phyloP scores from a whole-genome alignment of 1,139 yeast genomes.

The Kodamaea fungicola region DNA sequence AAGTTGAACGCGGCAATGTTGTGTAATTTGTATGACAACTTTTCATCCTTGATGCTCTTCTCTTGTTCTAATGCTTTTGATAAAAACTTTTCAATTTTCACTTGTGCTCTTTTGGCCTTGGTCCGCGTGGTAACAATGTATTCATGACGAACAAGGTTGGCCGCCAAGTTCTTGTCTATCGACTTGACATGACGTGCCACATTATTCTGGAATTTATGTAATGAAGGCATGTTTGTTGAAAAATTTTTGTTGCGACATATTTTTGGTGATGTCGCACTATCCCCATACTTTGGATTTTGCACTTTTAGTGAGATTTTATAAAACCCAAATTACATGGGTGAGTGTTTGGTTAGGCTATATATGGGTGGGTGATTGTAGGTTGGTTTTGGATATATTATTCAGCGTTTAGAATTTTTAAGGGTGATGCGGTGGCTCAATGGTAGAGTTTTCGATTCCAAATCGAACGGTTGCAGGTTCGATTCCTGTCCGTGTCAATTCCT shows the following conservation, averaged over 20 bases:
- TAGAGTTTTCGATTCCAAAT: constrained; percentile 87
- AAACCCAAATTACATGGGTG: no score
- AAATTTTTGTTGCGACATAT: constrained; percentile 1
- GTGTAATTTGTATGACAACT: constrained; percentile 18
- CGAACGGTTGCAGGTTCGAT: constrained; percentile 51
- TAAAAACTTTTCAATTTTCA: constrained; percentile 40
- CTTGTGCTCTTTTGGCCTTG: constrained; percentile 47
- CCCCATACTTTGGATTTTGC: not conserved
- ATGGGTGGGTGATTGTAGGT: no score
- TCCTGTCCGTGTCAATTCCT: constrained; percentile 26
- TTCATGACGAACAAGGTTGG: constrained; percentile 46
- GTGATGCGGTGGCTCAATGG: constrained; percentile 83
- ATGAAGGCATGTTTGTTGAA: constrained; percentile 33
- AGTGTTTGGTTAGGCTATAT: no score
- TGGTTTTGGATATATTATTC: no score
- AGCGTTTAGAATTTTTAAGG: constrained; percentile 1
- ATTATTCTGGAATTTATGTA: constrained; percentile 42
- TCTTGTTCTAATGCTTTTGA: constrained; percentile 26
- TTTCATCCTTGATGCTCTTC: constrained; percentile 13
- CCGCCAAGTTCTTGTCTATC: constrained; percentile 47
- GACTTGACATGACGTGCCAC: constrained; percentile 43
- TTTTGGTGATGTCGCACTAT: not conserved
- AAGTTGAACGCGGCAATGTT: constrained; percentile 27
- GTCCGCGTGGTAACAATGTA: constrained; percentile 43
- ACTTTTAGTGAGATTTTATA: not conserved